Percentiles rank a stretch among this genome's conserved stretches.
phyloP scores from a whole-genome alignment of 1,139 yeast species.

The Geotrichum cucujoidarum region DNA sequence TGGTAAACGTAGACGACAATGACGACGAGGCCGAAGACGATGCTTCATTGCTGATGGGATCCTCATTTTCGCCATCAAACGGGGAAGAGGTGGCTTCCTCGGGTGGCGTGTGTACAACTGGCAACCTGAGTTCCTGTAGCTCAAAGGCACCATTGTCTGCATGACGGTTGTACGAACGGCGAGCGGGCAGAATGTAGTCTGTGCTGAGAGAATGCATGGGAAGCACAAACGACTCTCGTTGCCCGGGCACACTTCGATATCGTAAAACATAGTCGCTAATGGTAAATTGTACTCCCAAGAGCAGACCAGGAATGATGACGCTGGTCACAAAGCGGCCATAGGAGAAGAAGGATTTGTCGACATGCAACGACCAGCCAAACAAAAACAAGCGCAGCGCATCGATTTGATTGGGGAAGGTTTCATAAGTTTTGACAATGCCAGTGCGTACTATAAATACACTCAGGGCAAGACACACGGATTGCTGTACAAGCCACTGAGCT shows the following conservation, averaged over 20 bases:
- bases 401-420: conserved; percentile 8
- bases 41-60: not conserved
- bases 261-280: conserved; percentile 14
- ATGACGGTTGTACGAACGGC: not conserved
- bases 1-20: not conserved
- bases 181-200: not conserved
- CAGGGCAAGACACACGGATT: conserved; percentile 8
- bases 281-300: conserved; percentile 12
- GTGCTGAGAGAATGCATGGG: not conserved
- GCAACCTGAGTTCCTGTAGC: not conserved
- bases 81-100: not conserved
- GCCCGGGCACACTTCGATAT: conserved; percentile 8
- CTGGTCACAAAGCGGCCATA: not conserved
- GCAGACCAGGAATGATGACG: conserved; percentile 14
- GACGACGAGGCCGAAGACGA: not conserved
- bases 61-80: not conserved
- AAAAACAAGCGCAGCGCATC: conserved; percentile 8
- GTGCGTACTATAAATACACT: conserved; percentile 9
- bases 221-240: not conserved
- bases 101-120: not conserved
- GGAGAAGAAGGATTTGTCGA: not conserved
- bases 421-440: conserved; percentile 7
- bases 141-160: not conserved
- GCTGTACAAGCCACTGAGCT: conserved; percentile 17
- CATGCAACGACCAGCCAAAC: conserved; percentile 11